Base-by-base conservation (phyloP, 495 filamentous ascomycete species). In the Daldinia vernicosa region DNA sequence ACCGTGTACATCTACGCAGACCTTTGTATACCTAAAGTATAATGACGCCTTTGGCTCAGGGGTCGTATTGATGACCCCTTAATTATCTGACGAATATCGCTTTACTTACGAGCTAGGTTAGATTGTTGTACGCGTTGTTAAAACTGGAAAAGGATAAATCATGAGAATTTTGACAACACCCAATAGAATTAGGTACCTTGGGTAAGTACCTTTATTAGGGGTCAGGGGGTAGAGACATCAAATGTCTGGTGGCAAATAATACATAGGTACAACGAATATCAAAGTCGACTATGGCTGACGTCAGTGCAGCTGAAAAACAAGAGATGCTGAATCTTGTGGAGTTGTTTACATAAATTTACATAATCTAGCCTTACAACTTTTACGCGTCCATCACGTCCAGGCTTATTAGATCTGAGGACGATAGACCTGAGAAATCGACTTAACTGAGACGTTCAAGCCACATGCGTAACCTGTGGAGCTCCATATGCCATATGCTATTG, bases 391-490 rank as follows among this genome's bases (percentile, higher is more conserved):
- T 57, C 54, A 26, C 11, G 1, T 57, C 6, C 11, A 24, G 3
- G n/a, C 28, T 35, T 35, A 3, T 19, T 39, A 19, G 17, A 55
- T 55, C 53, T 24, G 8, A 30, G 27, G 33, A 15, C 27, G 12
- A 40, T n/a, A 19, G 37, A 19, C 33, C 0, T 35, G 33, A 14
- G 12, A 39, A 60, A 30, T 26, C 35, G 55, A 60, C 22, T 64
- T 27, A 7, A 11, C 24, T 26, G 6, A 43, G 61, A 47, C 22
- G 17, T 12, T 22, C 33, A 64, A 63, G 60, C 60, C 60, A 69
- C 60, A 64, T 69, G 67, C 67, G 67, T 69, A 69, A 69, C 43
- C 5, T 33, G 54, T 69, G 60, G 54, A 28, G 53, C 15, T n/a
- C n/a, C 43, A 33, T 37, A 24, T 57, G 17, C n/a, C 43, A 33